Evolutionary conservation across 2,329 filamentous ascomycete species (phyloP).

Genomic region (Ampelomyces quisqualis): DNA sequence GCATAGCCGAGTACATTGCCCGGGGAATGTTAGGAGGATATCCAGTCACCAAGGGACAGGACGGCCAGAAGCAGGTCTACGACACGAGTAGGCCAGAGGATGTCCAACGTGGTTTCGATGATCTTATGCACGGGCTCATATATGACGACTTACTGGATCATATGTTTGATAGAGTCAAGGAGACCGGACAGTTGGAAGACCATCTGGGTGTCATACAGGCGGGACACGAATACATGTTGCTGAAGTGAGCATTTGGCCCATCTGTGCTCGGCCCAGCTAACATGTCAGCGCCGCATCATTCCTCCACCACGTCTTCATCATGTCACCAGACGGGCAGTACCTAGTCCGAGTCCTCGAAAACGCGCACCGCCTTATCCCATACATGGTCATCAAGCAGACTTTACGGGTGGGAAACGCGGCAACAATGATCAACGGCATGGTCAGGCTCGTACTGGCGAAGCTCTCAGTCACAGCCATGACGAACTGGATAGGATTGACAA

Average conservation of each 20-base stretch:
- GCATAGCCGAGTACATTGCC: constrained; percentile 67
- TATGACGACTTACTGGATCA: constrained; percentile 68
- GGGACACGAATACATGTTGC: constrained; percentile 65
- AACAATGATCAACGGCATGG: constrained; percentile 76
- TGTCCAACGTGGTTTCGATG: constrained; percentile 64
- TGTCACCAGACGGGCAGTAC: constrained; percentile 74
- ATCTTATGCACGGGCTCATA: constrained; percentile 64
- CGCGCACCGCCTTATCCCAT: constrained; percentile 70
- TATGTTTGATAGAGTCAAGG: constrained; percentile 61
- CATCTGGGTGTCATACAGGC: constrained; percentile 64
- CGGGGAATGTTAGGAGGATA: constrained; percentile 67
- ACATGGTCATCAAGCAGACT: constrained; percentile 70
- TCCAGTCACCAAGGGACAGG: constrained; percentile 43
- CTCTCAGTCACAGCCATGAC: constrained; percentile 71
- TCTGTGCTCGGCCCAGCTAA: background rate
- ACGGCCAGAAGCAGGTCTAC: constrained; percentile 50
- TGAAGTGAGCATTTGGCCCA: constrained; percentile 59
- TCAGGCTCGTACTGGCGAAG: constrained; percentile 73
- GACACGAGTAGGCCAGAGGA: constrained; percentile 61
- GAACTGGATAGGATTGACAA: constrained; percentile 75
- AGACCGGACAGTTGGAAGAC: constrained; percentile 63
- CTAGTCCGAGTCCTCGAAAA: constrained; percentile 70
- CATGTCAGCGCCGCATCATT: constrained; percentile 65
- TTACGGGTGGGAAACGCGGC: constrained; percentile 76
- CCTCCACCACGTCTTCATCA: constrained; percentile 70